Conservation (phyloP, 768 basidiomycete genomes). For the Leccinum imitatum region DNA sequence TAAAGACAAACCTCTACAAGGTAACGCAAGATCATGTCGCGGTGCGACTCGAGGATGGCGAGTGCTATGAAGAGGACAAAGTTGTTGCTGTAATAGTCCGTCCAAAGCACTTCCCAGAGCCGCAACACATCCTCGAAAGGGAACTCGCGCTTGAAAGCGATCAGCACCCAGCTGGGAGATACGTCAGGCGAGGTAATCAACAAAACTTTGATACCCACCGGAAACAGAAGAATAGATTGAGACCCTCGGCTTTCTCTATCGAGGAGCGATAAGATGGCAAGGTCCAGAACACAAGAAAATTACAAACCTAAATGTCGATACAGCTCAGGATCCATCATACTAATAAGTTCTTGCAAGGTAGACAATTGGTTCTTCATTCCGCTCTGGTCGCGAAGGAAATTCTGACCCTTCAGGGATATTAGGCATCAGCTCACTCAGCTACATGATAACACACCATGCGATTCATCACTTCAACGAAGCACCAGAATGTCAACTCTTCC, state of each 20-base stretch:
- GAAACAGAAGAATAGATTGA: conserved; percentile 99
- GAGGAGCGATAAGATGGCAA: not conserved
- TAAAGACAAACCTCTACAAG: conserved; percentile 76
- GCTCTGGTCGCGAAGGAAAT: conserved; percentile 94
- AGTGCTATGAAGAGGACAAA: conserved; percentile 95
- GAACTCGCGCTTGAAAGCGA: conserved; percentile 96
- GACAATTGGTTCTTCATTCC: conserved; percentile 96
- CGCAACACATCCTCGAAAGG: conserved; percentile 85
- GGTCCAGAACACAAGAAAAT: not conserved
- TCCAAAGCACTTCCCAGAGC: conserved; percentile 95
- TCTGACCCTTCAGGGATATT: conserved; percentile 65
- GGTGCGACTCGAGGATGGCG: conserved; percentile 91
- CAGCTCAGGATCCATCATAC: conserved; percentile 93
- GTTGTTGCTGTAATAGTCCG: conserved; percentile 81
- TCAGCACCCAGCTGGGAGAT: conserved; percentile 74
- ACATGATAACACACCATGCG: conserved; percentile 68
- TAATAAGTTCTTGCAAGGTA: conserved; percentile 86
- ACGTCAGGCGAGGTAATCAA: not conserved
- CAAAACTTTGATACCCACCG: conserved; percentile 50
- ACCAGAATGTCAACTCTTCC: conserved; percentile 94
- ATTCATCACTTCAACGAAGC: conserved; percentile 92
- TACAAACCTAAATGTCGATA: conserved; percentile 81
- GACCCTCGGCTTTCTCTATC: conserved; percentile 80
- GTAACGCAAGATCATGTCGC: conserved; percentile 94
- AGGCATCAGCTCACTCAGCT: conserved; percentile 1